Conservation (phyloP, 306 rosid species). For the Trifolium fragiferum region DNA sequence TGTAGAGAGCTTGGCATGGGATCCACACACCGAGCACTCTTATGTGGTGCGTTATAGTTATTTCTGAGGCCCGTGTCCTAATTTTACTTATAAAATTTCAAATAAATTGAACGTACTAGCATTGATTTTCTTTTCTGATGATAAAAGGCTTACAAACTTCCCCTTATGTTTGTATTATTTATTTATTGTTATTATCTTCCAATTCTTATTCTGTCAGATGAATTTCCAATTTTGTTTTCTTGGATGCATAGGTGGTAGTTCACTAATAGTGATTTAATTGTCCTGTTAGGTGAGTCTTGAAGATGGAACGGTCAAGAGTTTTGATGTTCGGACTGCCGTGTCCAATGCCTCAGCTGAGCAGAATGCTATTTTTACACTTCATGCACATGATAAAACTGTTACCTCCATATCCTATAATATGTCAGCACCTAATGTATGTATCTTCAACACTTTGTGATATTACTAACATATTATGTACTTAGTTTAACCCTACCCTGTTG, state of each 20-base stretch:
- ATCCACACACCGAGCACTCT: conserved; percentile 80
- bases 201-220: conserved; percentile 19
- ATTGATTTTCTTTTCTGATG: neutral
- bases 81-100: neutral
- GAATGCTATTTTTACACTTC: conserved; percentile 77
- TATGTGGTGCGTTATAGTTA: conserved; percentile 71
- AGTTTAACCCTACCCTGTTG: conserved; percentile 35
- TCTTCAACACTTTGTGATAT: conserved; percentile 28
- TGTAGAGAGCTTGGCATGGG: conserved; percentile 97
- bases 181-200: neutral
- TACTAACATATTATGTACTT: conserved; percentile 34
- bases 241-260: conserved; percentile 10
- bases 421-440: conserved; percentile 71
- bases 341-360: conserved; percentile 57
- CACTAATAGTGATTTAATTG: conserved; percentile 30
- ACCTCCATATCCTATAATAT: conserved; percentile 76
- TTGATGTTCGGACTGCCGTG: conserved; percentile 75
- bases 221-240: conserved; percentile 10
- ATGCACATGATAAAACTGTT: conserved; percentile 89
- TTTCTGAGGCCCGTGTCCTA: conserved; percentile 28
- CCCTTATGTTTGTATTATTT: neutral
- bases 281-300: conserved; percentile 85
- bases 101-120: neutral
- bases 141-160: neutral
- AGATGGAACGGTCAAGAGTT: conserved; percentile 82